These are phyloP conservation scores for Bromus sterilis DNA, from an alignment of 176 grass and related monocot genomes.

Conservation along the genomic window DNA sequence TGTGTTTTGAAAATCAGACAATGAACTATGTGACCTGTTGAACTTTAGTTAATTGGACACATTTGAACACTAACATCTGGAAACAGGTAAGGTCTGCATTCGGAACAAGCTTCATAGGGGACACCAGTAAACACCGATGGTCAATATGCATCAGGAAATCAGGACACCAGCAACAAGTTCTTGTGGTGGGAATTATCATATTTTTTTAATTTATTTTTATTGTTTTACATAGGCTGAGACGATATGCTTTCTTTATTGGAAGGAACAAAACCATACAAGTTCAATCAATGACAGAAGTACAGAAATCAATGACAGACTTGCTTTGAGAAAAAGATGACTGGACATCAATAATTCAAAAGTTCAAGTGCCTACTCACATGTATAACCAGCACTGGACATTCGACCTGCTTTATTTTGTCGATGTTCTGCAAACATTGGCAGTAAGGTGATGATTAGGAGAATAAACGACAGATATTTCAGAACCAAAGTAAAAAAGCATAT, in stretches of 20 bases:
- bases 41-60: not conserved
- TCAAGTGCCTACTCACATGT: conserved; percentile 62
- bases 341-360: not conserved
- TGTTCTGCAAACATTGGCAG: conserved; percentile 56
- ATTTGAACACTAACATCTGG: not conserved
- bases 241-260: not conserved
- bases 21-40: not conserved
- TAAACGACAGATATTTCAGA: not conserved
- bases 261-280: not conserved
- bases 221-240: not conserved
- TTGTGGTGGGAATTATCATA: not conserved
- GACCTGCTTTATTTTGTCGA: conserved; percentile 95
- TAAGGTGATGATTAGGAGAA: not conserved
- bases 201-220: not conserved
- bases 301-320: not conserved
- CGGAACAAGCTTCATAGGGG: not conserved
- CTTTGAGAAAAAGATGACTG: not conserved
- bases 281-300: not conserved
- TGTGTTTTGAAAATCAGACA: not conserved
- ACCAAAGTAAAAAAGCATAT: not conserved
- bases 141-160: not conserved
- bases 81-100: not conserved
- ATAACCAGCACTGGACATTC: conserved; percentile 91
- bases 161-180: not conserved
- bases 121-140: not conserved